Evolutionary conservation across 768 basidiomycete genomes (phyloP).

Genomic region (Boletus rufocinnamomeus): DNA sequence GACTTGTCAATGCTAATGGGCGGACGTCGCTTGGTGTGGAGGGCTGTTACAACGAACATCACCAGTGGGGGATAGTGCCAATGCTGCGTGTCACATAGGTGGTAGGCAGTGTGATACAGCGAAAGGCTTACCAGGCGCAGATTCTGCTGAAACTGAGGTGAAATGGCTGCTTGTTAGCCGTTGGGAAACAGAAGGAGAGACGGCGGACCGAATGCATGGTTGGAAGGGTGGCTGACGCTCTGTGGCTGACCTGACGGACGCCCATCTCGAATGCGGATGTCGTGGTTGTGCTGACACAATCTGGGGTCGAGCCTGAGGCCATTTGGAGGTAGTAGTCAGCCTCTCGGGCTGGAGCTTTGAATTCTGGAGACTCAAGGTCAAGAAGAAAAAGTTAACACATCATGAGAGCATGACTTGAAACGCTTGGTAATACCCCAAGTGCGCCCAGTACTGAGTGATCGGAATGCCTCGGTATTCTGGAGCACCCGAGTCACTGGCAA

Average conservation of each 20-base stretch:
- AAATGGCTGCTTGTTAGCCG: not conserved
- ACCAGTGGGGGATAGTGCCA: slow-evolving; percentile 1
- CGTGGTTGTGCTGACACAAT: not conserved
- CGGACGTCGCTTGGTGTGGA: slow-evolving; percentile 27
- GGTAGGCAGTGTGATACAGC: slow-evolving; percentile 1
- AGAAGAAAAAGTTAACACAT: not conserved
- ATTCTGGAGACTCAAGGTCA: too few species aligned
- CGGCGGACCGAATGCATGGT: not conserved
- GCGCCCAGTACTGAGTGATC: not conserved
- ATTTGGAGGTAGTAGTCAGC: not conserved
- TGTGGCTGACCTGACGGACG: slow-evolving; percentile 16
- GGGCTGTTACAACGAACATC: slow-evolving; percentile 28
- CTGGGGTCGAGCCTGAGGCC: not conserved
- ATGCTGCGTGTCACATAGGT: slow-evolving; percentile 21
- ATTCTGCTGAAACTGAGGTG: not conserved
- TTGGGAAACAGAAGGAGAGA: not conserved
- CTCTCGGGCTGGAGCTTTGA: not conserved
- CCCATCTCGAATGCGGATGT: not conserved
- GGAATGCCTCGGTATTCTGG: not conserved
- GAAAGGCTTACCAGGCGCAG: slow-evolving; percentile 12
- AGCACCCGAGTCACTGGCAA: not conserved
- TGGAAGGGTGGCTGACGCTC: slow-evolving; percentile 18
- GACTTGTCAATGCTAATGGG: not conserved
- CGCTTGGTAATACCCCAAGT: not conserved
- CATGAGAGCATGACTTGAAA: not conserved